These are phyloP conservation scores for Ceratobasidium sp. DNA, from an alignment of 1,284 basidiomycete species.

Conservation along the genomic window DNA sequence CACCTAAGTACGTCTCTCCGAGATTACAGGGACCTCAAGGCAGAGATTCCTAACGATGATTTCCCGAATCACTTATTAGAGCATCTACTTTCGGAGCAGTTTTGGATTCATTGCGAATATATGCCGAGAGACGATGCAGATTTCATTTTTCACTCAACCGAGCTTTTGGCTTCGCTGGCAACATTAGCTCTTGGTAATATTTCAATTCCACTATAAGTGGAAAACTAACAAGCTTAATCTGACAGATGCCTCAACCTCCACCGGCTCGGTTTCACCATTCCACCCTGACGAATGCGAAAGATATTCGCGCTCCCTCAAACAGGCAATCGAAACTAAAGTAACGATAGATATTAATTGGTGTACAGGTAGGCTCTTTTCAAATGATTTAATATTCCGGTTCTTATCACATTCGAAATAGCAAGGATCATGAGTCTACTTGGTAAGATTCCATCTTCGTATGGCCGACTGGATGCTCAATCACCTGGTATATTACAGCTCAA, in stretches of 20 bases:
- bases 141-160: not conserved
- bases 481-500: conserved; percentile 2
- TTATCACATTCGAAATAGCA: not conserved
- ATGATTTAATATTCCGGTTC: no score
- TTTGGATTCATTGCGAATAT: conserved; percentile 40
- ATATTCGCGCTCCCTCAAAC: conserved; percentile 15
- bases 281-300: conserved; percentile 22
- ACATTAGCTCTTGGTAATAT: conserved; percentile 11
- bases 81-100: conserved; percentile 33
- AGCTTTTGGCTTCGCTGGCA: conserved; percentile 21
- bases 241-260: conserved; percentile 27
- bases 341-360: conserved; percentile 39
- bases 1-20: conserved; percentile 15
- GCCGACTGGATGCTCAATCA: not conserved
- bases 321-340: conserved; percentile 5
- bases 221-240: not conserved
- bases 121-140: conserved; percentile 22
- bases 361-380: conserved; percentile 13
- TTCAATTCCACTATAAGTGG: not conserved
- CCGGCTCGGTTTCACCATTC: conserved; percentile 39
- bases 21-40: not conserved
- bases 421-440: conserved; percentile 32
- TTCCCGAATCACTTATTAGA: not conserved
- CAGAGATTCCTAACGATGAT: not conserved
- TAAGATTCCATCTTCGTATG: not conserved